Conservation (phyloP, 202 grass and related monocot genomes). For the Schoenoplectus triqueter region DNA sequence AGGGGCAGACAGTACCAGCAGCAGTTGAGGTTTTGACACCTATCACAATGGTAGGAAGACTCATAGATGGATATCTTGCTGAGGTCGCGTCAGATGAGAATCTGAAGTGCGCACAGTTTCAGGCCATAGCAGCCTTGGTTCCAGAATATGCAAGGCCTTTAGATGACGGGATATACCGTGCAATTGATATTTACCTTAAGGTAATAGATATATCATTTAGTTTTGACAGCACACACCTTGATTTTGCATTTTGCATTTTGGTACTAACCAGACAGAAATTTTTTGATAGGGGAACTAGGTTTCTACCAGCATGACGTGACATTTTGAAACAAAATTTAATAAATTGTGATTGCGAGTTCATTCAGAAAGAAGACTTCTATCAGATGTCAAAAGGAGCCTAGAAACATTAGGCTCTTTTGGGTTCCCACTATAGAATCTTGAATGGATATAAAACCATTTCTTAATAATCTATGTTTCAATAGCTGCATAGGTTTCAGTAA, state of each 20-base stretch:
- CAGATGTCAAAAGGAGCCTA: not conserved
- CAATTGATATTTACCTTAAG: constrained; percentile 90
- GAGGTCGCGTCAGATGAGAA: constrained; percentile 73
- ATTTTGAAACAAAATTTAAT: not conserved
- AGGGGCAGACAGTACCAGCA: constrained; percentile 31
- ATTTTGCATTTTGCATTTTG: constrained; percentile 26
- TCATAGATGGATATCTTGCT: constrained; percentile 79
- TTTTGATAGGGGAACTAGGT: not conserved
- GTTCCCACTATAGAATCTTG: not conserved
- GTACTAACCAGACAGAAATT: not conserved
- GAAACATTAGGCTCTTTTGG: constrained; percentile 8
- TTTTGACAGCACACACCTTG: not conserved
- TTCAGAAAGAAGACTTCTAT: not conserved
- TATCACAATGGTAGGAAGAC: constrained; percentile 59
- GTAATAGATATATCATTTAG: constrained; percentile 35
- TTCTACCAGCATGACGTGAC: not conserved
- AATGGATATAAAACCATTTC: not conserved
- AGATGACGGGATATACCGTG: constrained; percentile 80
- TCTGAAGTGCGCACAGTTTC: constrained; percentile 69
- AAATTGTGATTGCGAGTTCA: not conserved
- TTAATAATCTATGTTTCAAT: not conserved
- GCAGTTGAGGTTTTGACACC: constrained; percentile 49
- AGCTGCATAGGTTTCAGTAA: not conserved
- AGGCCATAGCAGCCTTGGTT: constrained; percentile 56
- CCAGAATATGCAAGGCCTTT: constrained; percentile 66